phyloP scores from a whole-genome alignment of 2,329 filamentous ascomycete species.

The Mariannaea elegans region DNA sequence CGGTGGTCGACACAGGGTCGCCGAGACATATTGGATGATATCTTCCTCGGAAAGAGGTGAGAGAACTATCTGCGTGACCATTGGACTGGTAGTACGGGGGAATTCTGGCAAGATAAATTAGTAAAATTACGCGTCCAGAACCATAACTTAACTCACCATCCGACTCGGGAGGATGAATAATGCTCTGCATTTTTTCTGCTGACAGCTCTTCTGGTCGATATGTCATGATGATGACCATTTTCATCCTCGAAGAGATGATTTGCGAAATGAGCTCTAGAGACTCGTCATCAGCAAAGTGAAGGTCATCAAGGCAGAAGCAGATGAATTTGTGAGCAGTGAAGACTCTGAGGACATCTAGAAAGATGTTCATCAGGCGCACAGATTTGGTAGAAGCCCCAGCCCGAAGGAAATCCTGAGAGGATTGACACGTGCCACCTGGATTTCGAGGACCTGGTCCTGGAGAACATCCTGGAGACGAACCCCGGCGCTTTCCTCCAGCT shows the following conservation, averaged over 20 bases:
- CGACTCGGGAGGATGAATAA: conserved; percentile 62
- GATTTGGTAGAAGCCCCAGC: conserved; percentile 67
- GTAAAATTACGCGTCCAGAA: conserved; percentile 6
- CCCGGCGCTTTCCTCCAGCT: conserved; percentile 52
- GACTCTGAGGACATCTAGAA: conserved; percentile 84
- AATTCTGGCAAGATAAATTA: conserved; percentile 48
- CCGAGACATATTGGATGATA: conserved; percentile 82
- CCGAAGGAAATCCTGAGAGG: conserved; percentile 68
- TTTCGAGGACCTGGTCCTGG: conserved; percentile 48
- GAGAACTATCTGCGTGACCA: conserved; percentile 76
- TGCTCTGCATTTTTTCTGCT: conserved; percentile 61
- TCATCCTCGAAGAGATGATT: conserved; percentile 80
- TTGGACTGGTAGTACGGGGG: conserved; percentile 58
- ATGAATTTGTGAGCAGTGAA: conserved; percentile 87
- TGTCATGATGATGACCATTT: conserved; percentile 83
- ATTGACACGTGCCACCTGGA: conserved; percentile 55
- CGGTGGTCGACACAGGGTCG: conserved; percentile 77
- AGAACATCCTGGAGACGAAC: conserved; percentile 59
- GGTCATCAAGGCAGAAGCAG: conserved; percentile 86
- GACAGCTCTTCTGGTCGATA: conserved; percentile 73
- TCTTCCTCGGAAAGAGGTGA: conserved; percentile 80
- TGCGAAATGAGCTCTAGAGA: conserved; percentile 84
- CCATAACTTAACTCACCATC: conserved; percentile 53
- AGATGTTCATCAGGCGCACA: conserved; percentile 85
- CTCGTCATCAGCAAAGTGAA: conserved; percentile 91